Conservation (phyloP, 2,329 filamentous ascomycete species). For the Cordyceps sp. region DNA sequence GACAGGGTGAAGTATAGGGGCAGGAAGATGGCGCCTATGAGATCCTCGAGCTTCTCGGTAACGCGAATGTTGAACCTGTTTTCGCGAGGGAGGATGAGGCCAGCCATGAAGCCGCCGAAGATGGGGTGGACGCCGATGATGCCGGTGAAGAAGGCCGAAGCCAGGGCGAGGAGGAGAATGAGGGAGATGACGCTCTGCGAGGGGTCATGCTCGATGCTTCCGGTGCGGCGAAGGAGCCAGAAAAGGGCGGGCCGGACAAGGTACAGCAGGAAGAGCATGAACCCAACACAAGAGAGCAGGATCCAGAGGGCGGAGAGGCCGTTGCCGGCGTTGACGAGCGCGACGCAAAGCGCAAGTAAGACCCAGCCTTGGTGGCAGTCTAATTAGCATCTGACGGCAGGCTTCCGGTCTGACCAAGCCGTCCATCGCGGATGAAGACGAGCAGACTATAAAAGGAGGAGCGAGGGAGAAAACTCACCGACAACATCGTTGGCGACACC, state of each 20-base stretch:
- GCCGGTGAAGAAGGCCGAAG: constrained; percentile 71
- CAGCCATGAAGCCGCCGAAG: constrained; percentile 82
- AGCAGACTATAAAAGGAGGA: background rate
- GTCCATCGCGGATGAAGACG: background rate
- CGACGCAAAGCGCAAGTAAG: constrained; percentile 79
- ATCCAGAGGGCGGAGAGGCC: constrained; percentile 78
- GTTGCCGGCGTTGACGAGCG: constrained; percentile 73
- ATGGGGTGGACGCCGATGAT: constrained; percentile 90
- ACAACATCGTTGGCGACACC: constrained; percentile 77
- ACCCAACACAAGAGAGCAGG: constrained; percentile 58
- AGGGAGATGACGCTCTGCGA: constrained; percentile 71
- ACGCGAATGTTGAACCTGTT: constrained; percentile 81
- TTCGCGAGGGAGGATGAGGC: constrained; percentile 79
- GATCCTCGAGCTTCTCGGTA: constrained; percentile 87
- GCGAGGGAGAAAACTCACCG: constrained; percentile 8
- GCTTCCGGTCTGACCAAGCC: background rate
- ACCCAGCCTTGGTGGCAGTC: constrained; percentile 46
- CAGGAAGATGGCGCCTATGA: constrained; percentile 68
- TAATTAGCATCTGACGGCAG: background rate
- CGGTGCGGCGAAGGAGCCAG: constrained; percentile 55
- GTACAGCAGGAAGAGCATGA: constrained; percentile 58
- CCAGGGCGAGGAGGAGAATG: constrained; percentile 63
- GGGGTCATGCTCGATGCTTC: constrained; percentile 73
- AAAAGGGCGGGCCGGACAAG: constrained; percentile 58
- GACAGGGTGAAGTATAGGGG: constrained; percentile 91